These are phyloP conservation scores for Dissophora ornata DNA, from an alignment of 192 early-diverging fungal species.

Conservation along the genomic window DNA sequence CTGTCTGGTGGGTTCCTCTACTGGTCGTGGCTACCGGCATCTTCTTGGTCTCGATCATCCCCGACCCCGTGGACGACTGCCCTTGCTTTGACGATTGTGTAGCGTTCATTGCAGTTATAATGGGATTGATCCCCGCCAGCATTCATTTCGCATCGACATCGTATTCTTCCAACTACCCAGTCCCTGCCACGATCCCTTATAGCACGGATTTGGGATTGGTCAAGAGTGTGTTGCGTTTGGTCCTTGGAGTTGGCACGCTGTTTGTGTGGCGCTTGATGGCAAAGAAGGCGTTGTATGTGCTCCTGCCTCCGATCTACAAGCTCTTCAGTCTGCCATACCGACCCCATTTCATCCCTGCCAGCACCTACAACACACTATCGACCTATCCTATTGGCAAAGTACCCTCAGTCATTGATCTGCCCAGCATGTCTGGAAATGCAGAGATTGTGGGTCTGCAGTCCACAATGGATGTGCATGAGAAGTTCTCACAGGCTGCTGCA, in stretches of 20 bases:
- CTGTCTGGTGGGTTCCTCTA: constrained; percentile 47
- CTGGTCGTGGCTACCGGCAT: constrained; percentile 27
- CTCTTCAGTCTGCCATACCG: constrained; percentile 66
- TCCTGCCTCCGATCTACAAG: constrained; percentile 64
- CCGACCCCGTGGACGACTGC: constrained; percentile 77
- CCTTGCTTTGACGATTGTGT: constrained; percentile 83
- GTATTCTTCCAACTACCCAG: constrained; percentile 48
- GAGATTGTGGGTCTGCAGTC: constrained; percentile 64
- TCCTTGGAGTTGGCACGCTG: constrained; percentile 59
- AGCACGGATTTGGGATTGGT: constrained; percentile 27
- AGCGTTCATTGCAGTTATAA: constrained; percentile 71
- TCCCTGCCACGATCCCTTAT: constrained; percentile 53
- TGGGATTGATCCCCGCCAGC: constrained; percentile 69
- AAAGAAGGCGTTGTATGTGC: constrained; percentile 60
- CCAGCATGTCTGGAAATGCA: constrained; percentile 49
- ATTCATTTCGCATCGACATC: constrained; percentile 61
- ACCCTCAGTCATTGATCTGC: constrained; percentile 49
- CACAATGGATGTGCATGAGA: constrained; percentile 61
- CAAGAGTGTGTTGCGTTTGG: constrained; percentile 34
- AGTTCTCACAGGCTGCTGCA: constrained; percentile 46
- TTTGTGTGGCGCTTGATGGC: constrained; percentile 65
- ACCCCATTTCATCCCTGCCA: constrained; percentile 48
- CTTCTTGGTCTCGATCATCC: constrained; percentile 57
- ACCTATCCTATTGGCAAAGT: constrained; percentile 48
- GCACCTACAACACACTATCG: constrained; percentile 46